Base-by-base conservation (phyloP, 2,329 filamentous ascomycete genomes). In the Reticulascus tulasneorum region DNA sequence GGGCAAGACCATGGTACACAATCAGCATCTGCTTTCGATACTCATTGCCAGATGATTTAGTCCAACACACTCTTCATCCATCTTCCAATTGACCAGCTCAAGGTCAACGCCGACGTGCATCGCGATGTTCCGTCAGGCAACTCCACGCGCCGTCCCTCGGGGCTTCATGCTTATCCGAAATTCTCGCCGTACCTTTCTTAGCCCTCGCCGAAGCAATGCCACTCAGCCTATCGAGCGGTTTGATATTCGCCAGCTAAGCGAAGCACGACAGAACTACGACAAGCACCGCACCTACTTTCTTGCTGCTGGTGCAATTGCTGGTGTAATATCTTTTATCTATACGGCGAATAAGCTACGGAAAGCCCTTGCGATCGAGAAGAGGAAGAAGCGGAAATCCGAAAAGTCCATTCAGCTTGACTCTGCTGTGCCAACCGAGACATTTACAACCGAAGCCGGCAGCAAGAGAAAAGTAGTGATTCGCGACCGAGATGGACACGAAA, bases 401-500 rank as follows among this genome's bases (percentile, higher is more conserved):
- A 29, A 31, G 5, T 26, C 46, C 57, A 29, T 35, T 13, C 63
- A 64, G 44, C 47, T 66, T 17, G 67, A 75, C 35, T 59, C 73
- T 38, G 64, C 62, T 17, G 53, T 68, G 4, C 66, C 64, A 5
- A 61, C 59, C 15, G 63, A 70, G 37, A 63, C 64, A 1, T 72
- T 76, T 51, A 67, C 62, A 42, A 67, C 61, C 10, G 65, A 73
- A 43, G 65, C 62, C 13, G 70, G 71, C 23, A 65, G 65, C 42
- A 67, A 66, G 55, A 68, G 74, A 50, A 78, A 77, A 55, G 63
- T 77, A 2, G 72, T 84, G 11, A 59, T 84, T 2, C 80, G 81
- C 40, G 79, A 83, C 44, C 73, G 77, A n/a, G 71, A 84, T 11
- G 82, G 83, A 26, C 71, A 75, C 29, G 85, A 93, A 54, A 69